Percentiles rank a stretch among this genome's conserved stretches.
Conservation (phyloP, 345 rosid species). For the Populus nigra region DNA sequence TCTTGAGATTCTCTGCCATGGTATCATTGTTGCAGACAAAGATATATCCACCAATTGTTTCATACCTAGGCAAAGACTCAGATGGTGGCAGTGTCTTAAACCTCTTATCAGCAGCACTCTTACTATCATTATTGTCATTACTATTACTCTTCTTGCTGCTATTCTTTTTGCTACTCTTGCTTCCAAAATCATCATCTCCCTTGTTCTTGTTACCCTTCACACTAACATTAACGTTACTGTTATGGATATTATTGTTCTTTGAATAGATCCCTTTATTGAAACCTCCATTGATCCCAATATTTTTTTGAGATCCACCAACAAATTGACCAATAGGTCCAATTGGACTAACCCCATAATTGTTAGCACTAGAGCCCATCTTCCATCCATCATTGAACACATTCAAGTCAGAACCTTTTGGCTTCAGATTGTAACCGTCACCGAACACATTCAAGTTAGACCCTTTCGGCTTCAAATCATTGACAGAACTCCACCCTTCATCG, state of each 20-base stretch:
- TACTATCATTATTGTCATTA: conserved; percentile 23
- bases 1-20: conserved; percentile 86
- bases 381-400: conserved; percentile 48
- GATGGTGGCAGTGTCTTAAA: conserved; percentile 95
- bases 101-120: conserved; percentile 60
- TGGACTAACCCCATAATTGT: conserved; percentile 33
- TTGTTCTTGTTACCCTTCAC: conserved; percentile 50
- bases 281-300: conserved; percentile 59
- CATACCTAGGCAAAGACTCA: conserved; percentile 83
- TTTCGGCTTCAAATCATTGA: background rate
- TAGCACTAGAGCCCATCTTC: conserved; percentile 39
- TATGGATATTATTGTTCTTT: conserved; percentile 27
- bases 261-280: conserved; percentile 76
- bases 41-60: conserved; percentile 92
- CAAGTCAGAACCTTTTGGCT: conserved; percentile 37
- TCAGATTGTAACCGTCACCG: background rate
- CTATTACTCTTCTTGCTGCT: conserved; percentile 28
- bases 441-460: background rate
- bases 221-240: conserved; percentile 35
- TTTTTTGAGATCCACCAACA: conserved; percentile 32
- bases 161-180: conserved; percentile 47
- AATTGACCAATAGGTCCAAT: conserved; percentile 25
- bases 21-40: conserved; percentile 99
- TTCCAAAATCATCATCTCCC: conserved; percentile 47
- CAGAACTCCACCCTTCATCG: conserved; percentile 13